phyloP scores from a whole-genome alignment of 1,284 basidiomycete species.

The Heterobasidion annosum region DNA sequence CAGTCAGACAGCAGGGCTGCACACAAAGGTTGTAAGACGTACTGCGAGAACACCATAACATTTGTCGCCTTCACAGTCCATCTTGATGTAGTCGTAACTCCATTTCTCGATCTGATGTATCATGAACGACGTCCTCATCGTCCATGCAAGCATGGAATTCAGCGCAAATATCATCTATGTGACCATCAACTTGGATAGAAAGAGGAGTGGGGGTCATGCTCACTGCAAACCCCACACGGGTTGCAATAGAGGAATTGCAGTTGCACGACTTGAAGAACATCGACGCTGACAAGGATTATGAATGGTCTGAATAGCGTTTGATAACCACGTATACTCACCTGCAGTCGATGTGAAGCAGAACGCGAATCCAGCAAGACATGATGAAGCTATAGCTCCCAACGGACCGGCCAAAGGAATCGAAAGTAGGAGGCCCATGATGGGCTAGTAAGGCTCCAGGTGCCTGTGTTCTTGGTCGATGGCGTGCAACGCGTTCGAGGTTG shows the following conservation, averaged over 20 bases:
- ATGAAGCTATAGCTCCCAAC: conserved; percentile 68
- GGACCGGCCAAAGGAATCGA: conserved; percentile 84
- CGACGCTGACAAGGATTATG: conserved; percentile 47
- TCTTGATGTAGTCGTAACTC: conserved; percentile 96
- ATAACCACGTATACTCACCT: conserved; percentile 31
- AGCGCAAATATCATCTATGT: conserved; percentile 87
- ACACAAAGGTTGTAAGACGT: conserved; percentile 17
- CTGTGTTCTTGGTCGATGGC: neutral
- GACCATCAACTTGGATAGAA: neutral
- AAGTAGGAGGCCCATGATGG: conserved; percentile 67
- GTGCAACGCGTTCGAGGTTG: neutral
- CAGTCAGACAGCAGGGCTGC: neutral
- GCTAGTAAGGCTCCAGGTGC: neutral
- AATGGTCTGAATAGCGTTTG: neutral
- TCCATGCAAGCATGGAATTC: conserved; percentile 95
- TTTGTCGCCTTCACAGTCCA: conserved; percentile 89
- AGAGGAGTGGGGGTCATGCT: conserved; percentile 16
- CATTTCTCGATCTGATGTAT: conserved; percentile 87
- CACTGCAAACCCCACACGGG: conserved; percentile 93
- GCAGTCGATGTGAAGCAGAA: conserved; percentile 82
- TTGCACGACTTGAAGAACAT: conserved; percentile 99
- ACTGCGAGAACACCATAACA: conserved; percentile 98
- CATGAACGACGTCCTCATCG: conserved; percentile 87
- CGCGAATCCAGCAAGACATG: conserved; percentile 74
- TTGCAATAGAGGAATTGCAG: conserved; percentile 98